These are phyloP conservation scores for Cairneyella variabilis DNA, from an alignment of 495 filamentous ascomycete species.

Conservation along the genomic window DNA sequence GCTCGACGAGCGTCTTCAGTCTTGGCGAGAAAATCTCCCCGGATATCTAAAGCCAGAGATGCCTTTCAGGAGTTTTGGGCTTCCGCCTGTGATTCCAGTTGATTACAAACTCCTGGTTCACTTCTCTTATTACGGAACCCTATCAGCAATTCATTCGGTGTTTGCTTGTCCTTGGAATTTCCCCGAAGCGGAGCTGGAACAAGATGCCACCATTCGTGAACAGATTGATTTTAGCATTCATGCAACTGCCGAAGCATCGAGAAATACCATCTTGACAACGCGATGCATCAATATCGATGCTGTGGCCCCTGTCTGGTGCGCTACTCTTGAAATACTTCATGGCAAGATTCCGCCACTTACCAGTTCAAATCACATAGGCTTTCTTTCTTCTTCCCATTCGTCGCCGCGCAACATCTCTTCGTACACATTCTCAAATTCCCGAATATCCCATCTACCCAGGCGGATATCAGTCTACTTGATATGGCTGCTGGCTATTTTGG, in stretches of 20 bases:
- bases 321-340: neutral
- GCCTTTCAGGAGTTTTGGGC: neutral
- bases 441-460: neutral
- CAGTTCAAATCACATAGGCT: neutral
- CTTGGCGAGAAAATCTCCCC: neutral
- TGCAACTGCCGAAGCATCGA: neutral
- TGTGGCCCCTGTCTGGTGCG: slow-evolving; percentile 5
- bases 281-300: slow-evolving; percentile 7
- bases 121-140: neutral
- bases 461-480: slow-evolving; percentile 2
- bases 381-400: neutral
- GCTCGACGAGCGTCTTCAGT: neutral
- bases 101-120: neutral
- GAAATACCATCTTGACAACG: slow-evolving; percentile 15
- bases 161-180: slow-evolving; percentile 5
- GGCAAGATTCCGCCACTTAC: neutral
- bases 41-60: neutral
- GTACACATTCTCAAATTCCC: slow-evolving; percentile 14
- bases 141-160: neutral
- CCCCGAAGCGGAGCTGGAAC: neutral
- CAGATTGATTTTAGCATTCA: neutral
- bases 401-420: slow-evolving; percentile 12
- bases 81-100: neutral
- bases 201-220: neutral
- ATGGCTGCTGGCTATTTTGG: neutral